phyloP scores from a whole-genome alignment of 176 grass and related monocot genomes.

The Aegilops sharonensis region DNA sequence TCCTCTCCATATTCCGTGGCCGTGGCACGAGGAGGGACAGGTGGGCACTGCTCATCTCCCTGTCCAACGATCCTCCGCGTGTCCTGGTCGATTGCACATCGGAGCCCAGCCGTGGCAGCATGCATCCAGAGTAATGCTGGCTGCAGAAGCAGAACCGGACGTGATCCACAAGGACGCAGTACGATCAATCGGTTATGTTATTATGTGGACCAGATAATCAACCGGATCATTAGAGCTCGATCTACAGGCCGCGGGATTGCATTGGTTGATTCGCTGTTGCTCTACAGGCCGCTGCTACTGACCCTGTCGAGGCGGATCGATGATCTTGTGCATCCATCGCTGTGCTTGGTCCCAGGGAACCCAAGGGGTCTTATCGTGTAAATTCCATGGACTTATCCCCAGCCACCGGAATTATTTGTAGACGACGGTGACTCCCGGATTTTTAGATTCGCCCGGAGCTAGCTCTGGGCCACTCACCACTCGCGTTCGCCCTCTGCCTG shows the following conservation, averaged over 20 bases:
- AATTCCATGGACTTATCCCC: conserved; percentile 25
- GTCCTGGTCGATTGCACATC: no score
- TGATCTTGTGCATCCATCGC: neutral
- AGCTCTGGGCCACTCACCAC: neutral
- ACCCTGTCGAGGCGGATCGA: conserved; percentile 23
- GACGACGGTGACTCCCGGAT: conserved; percentile 21
- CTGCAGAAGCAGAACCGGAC: no score
- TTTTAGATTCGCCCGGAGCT: neutral
- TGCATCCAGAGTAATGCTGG: no score
- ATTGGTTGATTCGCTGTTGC: neutral
- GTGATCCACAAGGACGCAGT: no score
- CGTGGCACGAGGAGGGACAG: neutral
- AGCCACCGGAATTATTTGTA: conserved; percentile 26
- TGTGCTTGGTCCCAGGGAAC: neutral
- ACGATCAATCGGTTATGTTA: no score
- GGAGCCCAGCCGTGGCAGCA: no score
- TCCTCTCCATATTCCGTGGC: neutral
- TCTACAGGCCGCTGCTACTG: conserved; percentile 37
- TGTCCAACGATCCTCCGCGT: neutral
- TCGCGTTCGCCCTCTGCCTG: neutral
- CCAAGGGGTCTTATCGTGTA: neutral
- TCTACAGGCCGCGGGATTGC: neutral
- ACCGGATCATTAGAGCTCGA: neutral
- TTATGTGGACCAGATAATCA: no score
- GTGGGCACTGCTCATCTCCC: neutral